Base-by-base conservation (phyloP, 2,329 filamentous ascomycete species). In the Didymella exigua region DNA sequence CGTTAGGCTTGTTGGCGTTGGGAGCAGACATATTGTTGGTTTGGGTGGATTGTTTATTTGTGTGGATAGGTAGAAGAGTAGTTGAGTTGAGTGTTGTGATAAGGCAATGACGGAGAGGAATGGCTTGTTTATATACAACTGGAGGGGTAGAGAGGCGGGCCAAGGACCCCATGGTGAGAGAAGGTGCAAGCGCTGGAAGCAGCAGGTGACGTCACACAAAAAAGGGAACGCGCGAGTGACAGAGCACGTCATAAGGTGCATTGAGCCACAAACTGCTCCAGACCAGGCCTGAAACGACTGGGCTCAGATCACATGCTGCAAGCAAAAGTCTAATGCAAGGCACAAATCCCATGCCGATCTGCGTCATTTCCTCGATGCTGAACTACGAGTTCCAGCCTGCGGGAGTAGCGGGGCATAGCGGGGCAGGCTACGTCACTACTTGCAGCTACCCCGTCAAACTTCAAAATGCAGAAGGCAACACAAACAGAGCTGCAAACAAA, bases 1-100 rank as follows among this genome's bases (percentile, higher is more conserved):
- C 73, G 67, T 77, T 77, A 59, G 76, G 75, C 59, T 66, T 71
- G 69, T 77, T 72, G 65, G 68, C 72, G 74, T 77, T 77, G 63
- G 75, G 75, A 54, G 72, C 75, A 76, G 75, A 76, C 76, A 78
- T 77, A 51, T 67, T 76, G 74, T 65, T 18, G 49, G 47, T 59
- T 59, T 50, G 58, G 47, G 21, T 31, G 19, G 43, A 31, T 34
- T 36, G 45, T 29, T 60, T 61, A 50, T 8, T 56, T 54, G 41
- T 43, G 33, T 54, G 44, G 30, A 51, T 36, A 49, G 36, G 48
- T 49, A 38, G 54, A 56, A 49, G 56, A 54, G 36, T 49, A 56
- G 54, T 47, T 49, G 51, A 47, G 26, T 60, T 64, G 55, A 50
- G 38, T 46, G 43, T 45, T 57, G 61, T 64, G 49, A 62, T 63